Evolutionary conservation across 2,329 filamentous ascomycete genomes (phyloP).

Genomic region (Akanthomyces dipterigenus): DNA sequence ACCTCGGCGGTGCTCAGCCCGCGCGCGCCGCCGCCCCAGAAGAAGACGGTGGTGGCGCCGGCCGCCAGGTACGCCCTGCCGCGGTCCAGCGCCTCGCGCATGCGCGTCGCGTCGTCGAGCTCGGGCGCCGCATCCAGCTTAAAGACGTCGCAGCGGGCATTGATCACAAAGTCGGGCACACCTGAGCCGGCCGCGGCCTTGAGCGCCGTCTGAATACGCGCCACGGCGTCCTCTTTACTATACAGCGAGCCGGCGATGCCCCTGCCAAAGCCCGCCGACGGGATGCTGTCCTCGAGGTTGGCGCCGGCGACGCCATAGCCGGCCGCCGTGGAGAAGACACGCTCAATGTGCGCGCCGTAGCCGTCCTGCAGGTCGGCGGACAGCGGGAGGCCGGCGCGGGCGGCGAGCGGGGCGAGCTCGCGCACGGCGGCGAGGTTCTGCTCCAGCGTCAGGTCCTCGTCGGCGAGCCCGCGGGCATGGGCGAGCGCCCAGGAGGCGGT

Average conservation of each 20-base stretch:
- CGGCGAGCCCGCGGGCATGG: constrained; percentile 34
- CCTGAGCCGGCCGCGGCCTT: constrained; percentile 37
- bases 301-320: constrained; percentile 46
- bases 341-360: constrained; percentile 41
- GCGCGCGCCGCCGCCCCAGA: constrained; percentile 49
- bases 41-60: constrained; percentile 53
- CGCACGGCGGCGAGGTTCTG: constrained; percentile 43
- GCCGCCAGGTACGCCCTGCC: constrained; percentile 51
- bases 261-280: constrained; percentile 27
- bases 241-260: constrained; percentile 27
- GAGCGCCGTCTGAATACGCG: constrained; percentile 37
- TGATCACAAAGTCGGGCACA: constrained; percentile 49
- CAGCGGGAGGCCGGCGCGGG: constrained; percentile 37
- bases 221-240: constrained; percentile 37
- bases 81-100: constrained; percentile 44
- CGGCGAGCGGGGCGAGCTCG: constrained; percentile 36
- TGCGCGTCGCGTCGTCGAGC: constrained; percentile 24
- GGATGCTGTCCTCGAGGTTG: constrained; percentile 51
- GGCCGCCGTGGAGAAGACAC: constrained; percentile 39
- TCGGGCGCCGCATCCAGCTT: constrained; percentile 23
- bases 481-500: constrained; percentile 47
- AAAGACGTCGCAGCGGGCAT: constrained; percentile 51
- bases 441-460: constrained; percentile 42
- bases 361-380: constrained; percentile 56
- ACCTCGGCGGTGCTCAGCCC: constrained; percentile 41